phyloP scores from a whole-genome alignment of 495 filamentous ascomycete genomes.

The Aspergillus cavernicola region DNA sequence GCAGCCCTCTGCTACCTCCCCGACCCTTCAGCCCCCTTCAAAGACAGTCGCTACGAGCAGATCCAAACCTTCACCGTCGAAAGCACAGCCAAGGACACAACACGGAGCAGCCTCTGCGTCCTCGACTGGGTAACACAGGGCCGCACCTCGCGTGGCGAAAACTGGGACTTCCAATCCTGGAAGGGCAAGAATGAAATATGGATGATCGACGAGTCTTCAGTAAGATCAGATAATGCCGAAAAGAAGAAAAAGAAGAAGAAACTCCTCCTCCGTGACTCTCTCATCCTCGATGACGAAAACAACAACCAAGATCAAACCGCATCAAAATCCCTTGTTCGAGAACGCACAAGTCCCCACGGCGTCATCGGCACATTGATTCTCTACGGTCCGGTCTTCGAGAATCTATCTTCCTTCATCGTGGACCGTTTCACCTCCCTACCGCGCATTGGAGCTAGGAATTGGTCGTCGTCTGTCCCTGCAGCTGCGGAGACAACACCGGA shows the following conservation, averaged over 20 bases:
- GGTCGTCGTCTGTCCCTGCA: constrained; percentile 38
- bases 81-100: constrained; percentile 42
- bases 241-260: constrained; percentile 37
- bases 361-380: constrained; percentile 83
- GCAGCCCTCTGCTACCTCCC: constrained; percentile 86
- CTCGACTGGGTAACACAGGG: constrained; percentile 93
- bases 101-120: constrained; percentile 62
- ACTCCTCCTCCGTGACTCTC: constrained; percentile 75
- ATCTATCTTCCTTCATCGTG: constrained; percentile 65
- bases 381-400: constrained; percentile 65
- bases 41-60: constrained; percentile 75
- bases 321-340: constrained; percentile 27
- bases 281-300: constrained; percentile 61
- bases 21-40: constrained; percentile 89
- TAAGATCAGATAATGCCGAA: neutral
- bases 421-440: constrained; percentile 71
- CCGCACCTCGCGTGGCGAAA: constrained; percentile 80
- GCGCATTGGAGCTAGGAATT: constrained; percentile 79
- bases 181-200: constrained; percentile 84
- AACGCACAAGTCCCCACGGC: constrained; percentile 46
- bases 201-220: constrained; percentile 31
- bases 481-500: constrained; percentile 31
- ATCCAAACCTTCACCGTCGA: constrained; percentile 70
- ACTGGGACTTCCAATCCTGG: constrained; percentile 79
- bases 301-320: constrained; percentile 14